These are phyloP conservation scores for Litchi chinensis DNA, from an alignment of 345 rosid species.

Conservation along the genomic window DNA sequence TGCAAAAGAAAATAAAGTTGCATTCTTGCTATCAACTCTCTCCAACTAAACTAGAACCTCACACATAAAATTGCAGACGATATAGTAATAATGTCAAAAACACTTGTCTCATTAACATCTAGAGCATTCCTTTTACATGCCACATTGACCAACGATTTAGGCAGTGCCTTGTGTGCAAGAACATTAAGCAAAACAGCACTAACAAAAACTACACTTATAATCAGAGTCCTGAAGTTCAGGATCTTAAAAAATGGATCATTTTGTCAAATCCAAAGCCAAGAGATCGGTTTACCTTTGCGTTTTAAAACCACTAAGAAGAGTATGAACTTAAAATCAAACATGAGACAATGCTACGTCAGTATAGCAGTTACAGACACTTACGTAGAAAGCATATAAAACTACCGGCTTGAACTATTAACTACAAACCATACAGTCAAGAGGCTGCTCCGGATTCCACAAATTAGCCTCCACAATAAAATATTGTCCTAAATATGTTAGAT, in stretches of 20 bases:
- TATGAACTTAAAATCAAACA: slow-evolving; percentile 6
- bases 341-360: background rate
- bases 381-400: background rate
- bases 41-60: background rate
- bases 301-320: background rate
- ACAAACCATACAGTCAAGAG: background rate
- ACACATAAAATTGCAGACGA: background rate
- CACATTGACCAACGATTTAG: too few relatives aligned
- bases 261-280: background rate
- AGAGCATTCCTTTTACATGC: too few relatives aligned
- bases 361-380: background rate
- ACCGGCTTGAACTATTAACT: background rate
- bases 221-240: too few relatives aligned
- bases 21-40: background rate
- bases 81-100: too few relatives aligned
- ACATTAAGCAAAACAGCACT: too few relatives aligned
- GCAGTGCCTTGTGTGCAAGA: too few relatives aligned
- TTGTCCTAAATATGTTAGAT: too few relatives aligned
- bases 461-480: background rate
- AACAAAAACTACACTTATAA: too few relatives aligned
- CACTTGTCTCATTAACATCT: too few relatives aligned
- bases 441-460: background rate
- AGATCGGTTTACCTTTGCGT: background rate
- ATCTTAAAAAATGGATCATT: too few relatives aligned
- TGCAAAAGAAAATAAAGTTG: background rate